These are phyloP conservation scores for Allium sativum DNA, from an alignment of 106 monocot genomes.

Conservation along the genomic window DNA sequence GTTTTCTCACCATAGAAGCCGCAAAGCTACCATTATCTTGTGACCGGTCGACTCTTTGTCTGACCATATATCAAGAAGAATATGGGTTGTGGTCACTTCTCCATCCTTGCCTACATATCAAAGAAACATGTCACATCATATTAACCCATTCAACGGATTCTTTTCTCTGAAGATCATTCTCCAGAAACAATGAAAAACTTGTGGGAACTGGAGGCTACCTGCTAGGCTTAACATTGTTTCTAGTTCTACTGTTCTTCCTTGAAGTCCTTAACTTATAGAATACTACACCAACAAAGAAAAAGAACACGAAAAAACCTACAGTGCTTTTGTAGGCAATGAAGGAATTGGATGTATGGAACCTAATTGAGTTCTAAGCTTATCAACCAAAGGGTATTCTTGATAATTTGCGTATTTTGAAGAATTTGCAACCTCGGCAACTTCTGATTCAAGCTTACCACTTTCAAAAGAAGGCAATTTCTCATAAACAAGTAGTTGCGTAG, in stretches of 20 bases:
- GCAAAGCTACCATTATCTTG: no score
- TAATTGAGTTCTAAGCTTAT: constrained; percentile 80
- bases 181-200: constrained; percentile 81
- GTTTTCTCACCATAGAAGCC: no score
- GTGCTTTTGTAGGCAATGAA: constrained; percentile 45
- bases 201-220: constrained; percentile 90
- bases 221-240: constrained; percentile 15
- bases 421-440: constrained; percentile 16
- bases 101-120: no score
- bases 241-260: constrained; percentile 38
- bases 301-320: constrained; percentile 70
- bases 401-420: constrained; percentile 39
- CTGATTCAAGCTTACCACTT: neutral
- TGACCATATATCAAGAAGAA: no score
- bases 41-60: no score
- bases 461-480: constrained; percentile 30
- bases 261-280: constrained; percentile 92
- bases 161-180: constrained; percentile 91
- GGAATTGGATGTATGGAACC: constrained; percentile 90
- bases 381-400: constrained; percentile 74
- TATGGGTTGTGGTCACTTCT: no score
- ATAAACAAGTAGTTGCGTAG: neutral
- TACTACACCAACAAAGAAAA: constrained; percentile 84
- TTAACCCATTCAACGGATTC: constrained; percentile 99
- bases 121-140: no score